These are phyloP conservation scores for Wallacemonas sp. DNA, from an alignment of 208 protist genomes.

Conservation along the genomic window DNA sequence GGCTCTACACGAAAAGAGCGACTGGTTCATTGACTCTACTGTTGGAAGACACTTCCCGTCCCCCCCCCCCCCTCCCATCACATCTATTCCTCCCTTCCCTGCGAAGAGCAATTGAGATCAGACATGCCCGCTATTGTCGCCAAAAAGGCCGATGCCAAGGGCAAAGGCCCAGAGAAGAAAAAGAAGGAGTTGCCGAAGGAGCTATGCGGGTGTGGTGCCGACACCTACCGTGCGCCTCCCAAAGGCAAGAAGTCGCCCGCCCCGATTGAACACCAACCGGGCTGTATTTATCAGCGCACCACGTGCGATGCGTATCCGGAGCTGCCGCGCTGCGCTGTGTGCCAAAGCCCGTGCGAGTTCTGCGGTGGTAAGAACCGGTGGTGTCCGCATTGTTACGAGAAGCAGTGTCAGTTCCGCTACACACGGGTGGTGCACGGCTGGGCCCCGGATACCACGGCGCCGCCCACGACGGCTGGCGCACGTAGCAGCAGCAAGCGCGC, in stretches of 20 bases:
- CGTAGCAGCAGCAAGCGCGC: constrained; percentile 6
- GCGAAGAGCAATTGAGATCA: too few species aligned
- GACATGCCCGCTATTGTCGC: constrained; percentile 26
- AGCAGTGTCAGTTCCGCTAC: constrained; percentile 69
- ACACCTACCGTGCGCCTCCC: constrained; percentile 79
- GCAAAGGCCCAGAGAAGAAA: constrained; percentile 43
- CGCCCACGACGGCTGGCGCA: background rate
- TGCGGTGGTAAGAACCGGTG: constrained; percentile 76
- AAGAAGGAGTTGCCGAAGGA: constrained; percentile 75
- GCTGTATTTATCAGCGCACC: constrained; percentile 81
- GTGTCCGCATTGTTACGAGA: constrained; percentile 90
- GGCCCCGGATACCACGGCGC: constrained; percentile 16
- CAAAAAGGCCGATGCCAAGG: constrained; percentile 23
- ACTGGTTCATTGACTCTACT: too few species aligned
- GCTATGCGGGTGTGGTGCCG: constrained; percentile 79
- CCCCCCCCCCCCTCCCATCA: too few species aligned
- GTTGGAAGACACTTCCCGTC: too few species aligned
- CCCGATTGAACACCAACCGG: constrained; percentile 58
- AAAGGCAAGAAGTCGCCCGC: constrained; percentile 73
- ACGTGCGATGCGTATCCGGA: constrained; percentile 82
- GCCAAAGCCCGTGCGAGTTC: constrained; percentile 69
- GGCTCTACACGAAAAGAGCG: too few species aligned
- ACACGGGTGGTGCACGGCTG: constrained; percentile 78
- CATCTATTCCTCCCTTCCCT: too few species aligned
- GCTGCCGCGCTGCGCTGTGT: constrained; percentile 70